Conservation (phyloP, 306 rosid species). For the Cercis canadensis region DNA sequence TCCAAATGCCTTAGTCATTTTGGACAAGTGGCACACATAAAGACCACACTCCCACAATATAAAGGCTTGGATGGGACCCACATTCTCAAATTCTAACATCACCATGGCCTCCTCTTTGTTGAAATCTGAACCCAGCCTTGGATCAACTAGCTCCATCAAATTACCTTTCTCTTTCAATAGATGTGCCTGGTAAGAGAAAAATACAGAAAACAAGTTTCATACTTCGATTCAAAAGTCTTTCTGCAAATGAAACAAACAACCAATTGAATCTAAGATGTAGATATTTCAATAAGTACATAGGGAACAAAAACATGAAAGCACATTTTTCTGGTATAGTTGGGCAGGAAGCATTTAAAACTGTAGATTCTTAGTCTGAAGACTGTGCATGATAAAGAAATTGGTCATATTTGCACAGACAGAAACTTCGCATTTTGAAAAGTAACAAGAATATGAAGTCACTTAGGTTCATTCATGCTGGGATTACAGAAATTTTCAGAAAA, state of each 20-base stretch:
- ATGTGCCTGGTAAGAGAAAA: constrained; percentile 33
- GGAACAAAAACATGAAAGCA: background rate
- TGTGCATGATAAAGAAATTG: background rate
- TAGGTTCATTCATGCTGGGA: constrained; percentile 11
- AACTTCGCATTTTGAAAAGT: background rate
- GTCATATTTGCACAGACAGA: background rate
- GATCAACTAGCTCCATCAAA: constrained; percentile 43
- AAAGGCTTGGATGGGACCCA: no score
- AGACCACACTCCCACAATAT: no score
- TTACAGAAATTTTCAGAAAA: background rate
- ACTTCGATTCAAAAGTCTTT: background rate
- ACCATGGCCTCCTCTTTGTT: constrained; percentile 28
- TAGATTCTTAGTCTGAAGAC: background rate
- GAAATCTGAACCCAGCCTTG: constrained; percentile 37
- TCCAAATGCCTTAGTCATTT: no score
- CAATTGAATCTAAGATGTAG: background rate
- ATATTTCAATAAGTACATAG: background rate
- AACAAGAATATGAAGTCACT: background rate
- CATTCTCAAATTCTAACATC: no score
- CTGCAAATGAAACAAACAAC: constrained; percentile 16
- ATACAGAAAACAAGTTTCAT: background rate
- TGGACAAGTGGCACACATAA: no score
- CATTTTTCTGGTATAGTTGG: background rate
- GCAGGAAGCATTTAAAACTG: background rate
- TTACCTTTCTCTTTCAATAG: constrained; percentile 38